Percentiles rank a stretch among this genome's conserved stretches.
Conservation (phyloP, 768 basidiomycete genomes). For the Mycena galopus region DNA sequence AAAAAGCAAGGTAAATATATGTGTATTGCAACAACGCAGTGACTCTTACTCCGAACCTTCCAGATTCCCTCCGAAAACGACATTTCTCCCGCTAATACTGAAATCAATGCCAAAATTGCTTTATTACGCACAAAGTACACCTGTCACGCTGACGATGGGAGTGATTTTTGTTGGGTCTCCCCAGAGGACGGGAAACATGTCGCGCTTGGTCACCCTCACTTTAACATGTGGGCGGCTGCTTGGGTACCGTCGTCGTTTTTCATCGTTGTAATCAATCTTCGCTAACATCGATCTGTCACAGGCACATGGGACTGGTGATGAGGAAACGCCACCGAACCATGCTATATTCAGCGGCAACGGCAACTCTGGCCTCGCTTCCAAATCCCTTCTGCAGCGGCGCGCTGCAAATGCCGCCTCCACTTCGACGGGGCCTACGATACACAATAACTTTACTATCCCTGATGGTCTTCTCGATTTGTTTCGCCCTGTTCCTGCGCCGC, state of each 20-base stretch:
- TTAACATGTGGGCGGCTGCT: constrained; percentile 10
- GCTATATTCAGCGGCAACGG: background rate
- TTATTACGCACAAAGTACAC: background rate
- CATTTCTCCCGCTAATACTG: background rate
- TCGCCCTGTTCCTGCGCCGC: background rate
- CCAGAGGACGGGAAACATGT: background rate
- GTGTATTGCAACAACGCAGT: background rate
- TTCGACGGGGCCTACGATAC: background rate
- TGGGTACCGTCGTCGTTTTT: background rate
- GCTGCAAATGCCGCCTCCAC: background rate
- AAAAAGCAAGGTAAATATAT: background rate
- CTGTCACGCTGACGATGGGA: constrained; percentile 6
- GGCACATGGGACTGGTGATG: background rate
- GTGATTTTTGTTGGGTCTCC: constrained; percentile 15
- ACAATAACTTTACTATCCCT: background rate
- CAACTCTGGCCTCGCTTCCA: background rate
- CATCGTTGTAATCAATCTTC: background rate
- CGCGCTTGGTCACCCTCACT: background rate
- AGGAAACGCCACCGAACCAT: constrained; percentile 3
- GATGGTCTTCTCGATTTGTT: background rate
- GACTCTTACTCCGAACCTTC: too few relatives aligned
- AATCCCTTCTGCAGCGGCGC: constrained; percentile 4
- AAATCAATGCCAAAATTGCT: constrained; percentile 11
- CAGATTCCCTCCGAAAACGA: constrained; percentile 11
- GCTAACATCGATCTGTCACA: background rate